Evolutionary conservation across 768 basidiomycete species (phyloP).

Genomic region (Pilatotrama ljubarskyi): DNA sequence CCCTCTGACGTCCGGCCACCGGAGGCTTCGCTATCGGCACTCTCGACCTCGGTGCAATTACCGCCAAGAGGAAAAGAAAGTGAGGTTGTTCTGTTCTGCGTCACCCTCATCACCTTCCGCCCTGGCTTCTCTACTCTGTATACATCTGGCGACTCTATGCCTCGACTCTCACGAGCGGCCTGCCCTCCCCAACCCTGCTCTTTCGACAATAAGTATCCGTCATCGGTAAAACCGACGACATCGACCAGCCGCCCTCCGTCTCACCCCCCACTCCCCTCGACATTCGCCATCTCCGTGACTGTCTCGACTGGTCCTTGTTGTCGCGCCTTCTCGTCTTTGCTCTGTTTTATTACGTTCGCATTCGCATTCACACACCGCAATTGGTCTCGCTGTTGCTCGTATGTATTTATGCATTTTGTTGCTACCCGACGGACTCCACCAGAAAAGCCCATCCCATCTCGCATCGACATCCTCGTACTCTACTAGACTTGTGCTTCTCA

Average conservation of each 20-base stretch:
- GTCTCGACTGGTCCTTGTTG: constrained; percentile 18
- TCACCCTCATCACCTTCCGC: constrained; percentile 5
- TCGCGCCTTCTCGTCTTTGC: constrained; percentile 9
- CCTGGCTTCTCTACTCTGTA: constrained; percentile 18
- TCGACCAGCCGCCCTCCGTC: constrained; percentile 7
- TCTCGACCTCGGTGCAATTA: background rate
- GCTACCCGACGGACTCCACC: constrained; percentile 7
- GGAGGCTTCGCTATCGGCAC: background rate
- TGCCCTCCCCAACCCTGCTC: background rate
- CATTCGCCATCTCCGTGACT: constrained; percentile 4
- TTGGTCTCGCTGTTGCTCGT: constrained; percentile 9
- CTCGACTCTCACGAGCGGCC: background rate
- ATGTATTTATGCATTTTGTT: constrained; percentile 20
- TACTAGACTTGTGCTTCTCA: background rate
- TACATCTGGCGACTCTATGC: constrained; percentile 13
- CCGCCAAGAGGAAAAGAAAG: background rate
- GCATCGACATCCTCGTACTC: background rate
- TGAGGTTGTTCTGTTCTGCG: constrained; percentile 8
- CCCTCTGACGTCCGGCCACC: background rate
- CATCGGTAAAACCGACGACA: constrained; percentile 14
- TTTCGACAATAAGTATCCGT: background rate
- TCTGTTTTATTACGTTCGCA: constrained; percentile 19
- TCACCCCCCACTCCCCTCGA: background rate
- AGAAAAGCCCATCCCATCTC: constrained; percentile 1
- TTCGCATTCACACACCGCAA: constrained; percentile 1